Evolutionary conservation across 2,329 filamentous ascomycete genomes (phyloP).

Genomic region (Rachicladosporium sp.): DNA sequence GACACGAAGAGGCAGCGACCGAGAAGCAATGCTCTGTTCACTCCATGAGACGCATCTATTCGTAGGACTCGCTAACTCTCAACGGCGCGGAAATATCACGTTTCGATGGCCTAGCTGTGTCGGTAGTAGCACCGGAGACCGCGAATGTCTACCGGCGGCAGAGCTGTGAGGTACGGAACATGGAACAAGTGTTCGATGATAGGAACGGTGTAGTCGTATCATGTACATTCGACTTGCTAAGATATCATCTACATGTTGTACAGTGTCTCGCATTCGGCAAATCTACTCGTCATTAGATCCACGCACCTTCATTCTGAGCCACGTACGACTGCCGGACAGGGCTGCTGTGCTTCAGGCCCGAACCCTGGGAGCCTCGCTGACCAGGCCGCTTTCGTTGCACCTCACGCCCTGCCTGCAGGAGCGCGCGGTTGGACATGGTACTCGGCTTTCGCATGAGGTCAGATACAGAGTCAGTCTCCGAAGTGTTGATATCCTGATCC

Average conservation of each 20-base stretch:
- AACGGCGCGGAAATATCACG: too few relatives aligned
- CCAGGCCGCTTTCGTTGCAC: constrained; percentile 12
- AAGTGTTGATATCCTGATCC: constrained; percentile 1
- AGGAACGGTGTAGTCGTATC: too few relatives aligned
- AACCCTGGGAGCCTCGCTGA: neutral
- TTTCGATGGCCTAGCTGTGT: too few relatives aligned
- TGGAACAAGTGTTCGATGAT: too few relatives aligned
- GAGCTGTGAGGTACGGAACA: too few relatives aligned
- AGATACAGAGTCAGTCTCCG: neutral
- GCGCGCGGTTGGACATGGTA: constrained; percentile 10
- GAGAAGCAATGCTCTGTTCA: too few relatives aligned
- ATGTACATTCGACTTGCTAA: neutral
- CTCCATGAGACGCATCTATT: too few relatives aligned
- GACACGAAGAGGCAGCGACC: too few relatives aligned
- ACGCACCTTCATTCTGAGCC: constrained; percentile 1
- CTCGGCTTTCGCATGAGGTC: constrained; percentile 5
- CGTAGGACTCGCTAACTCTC: too few relatives aligned
- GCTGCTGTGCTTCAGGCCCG: neutral
- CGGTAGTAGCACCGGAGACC: too few relatives aligned
- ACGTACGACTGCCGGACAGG: constrained; percentile 1
- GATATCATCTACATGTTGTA: neutral
- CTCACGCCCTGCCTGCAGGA: constrained; percentile 15
- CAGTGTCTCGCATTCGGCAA: neutral
- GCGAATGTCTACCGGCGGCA: too few relatives aligned
- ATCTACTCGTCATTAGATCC: constrained; percentile 2